Base-by-base conservation (phyloP, 2,329 filamentous ascomycete species). In the Emergomyces africanus region DNA sequence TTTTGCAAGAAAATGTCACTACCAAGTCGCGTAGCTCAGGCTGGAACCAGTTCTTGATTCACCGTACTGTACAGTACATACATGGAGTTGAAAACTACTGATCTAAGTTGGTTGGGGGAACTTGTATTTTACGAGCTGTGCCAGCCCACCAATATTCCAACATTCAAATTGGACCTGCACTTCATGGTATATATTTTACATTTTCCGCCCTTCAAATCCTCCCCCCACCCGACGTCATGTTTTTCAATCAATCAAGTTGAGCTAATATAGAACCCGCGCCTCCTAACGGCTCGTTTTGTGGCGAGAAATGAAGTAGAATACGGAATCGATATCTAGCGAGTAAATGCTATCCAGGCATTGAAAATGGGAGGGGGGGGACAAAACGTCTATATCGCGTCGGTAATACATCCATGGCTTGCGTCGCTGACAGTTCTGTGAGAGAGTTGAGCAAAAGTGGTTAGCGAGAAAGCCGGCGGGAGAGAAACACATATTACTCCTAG, bases 401-500 rank as follows among this genome's bases (percentile, higher is more conserved):
- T 78, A 59, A 78, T 75, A 65, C 75, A 78, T 54, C 76, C 76
- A 58, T 74, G 74, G 65, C 75, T 78, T 30, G 76, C 76, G 67
- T 78, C 75, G 60, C 69, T 70, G 60, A 78, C 76, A 44, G 65
- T 66, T 61, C 72, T 71, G 53, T 58, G 33, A n/a, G n/a, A n/a
- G n/a, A 14, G 23, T 41, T 18, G 15, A 53, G 14, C 37, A 54
- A 61, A 20, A 42, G 20, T 46, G 42, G 39, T 37, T 42, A 42
- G 51, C 37, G 54, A 42, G 10, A 50, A 46, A 35, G 10, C 15
- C 28, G 25, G 20, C 18, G 5, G 14, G 10, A 51, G 10, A 49
- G 33, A 35, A 61, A 50, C 18, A 30, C 42, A 57, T n/a, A 33
- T 44, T 58, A 15, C 28, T 23, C 1, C 2, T n/a, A 39, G 20